phyloP scores from a whole-genome alignment of 2,329 filamentous ascomycete genomes.

The Penicillium janthinellum region DNA sequence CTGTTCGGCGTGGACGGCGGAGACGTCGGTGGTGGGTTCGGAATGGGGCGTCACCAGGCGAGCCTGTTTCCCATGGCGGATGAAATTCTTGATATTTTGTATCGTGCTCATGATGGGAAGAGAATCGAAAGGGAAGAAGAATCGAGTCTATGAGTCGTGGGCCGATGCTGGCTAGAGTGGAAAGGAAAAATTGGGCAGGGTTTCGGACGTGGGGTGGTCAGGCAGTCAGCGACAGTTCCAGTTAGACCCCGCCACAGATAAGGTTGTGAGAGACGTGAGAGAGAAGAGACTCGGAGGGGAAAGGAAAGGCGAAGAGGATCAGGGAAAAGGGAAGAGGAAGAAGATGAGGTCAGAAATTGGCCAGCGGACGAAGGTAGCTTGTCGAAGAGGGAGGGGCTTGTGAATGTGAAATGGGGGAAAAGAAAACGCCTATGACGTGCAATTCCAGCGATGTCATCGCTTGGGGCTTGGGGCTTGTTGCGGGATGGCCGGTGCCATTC shows the following conservation, averaged over 20 bases:
- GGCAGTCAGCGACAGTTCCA: background rate
- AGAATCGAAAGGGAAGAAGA: slow-evolving; percentile 1
- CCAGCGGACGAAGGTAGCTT: background rate
- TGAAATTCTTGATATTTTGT: slow-evolving; percentile 97
- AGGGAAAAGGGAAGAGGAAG: background rate
- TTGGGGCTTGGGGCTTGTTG: background rate
- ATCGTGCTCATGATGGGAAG: slow-evolving; percentile 64
- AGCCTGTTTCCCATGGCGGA: slow-evolving; percentile 96
- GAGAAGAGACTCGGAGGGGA: background rate
- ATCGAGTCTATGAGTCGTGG: background rate
- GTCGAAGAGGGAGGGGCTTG: background rate
- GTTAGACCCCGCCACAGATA: background rate
- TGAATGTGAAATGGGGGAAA: background rate
- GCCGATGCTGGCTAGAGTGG: background rate
- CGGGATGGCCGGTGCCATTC: background rate
- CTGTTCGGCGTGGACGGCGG: slow-evolving; percentile 65
- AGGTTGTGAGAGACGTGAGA: background rate
- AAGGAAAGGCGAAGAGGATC: background rate
- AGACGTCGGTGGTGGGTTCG: slow-evolving; percentile 64
- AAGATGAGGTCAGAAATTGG: slow-evolving; percentile 3
- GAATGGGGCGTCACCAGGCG: slow-evolving; percentile 65
- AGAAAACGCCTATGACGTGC: slow-evolving; percentile 17
- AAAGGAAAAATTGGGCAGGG: slow-evolving; percentile 9
- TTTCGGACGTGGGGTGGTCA: slow-evolving; percentile 9
- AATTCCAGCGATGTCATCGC: slow-evolving; percentile 20